These are phyloP conservation scores for Fusarium incarnatum DNA, from an alignment of 2,329 filamentous ascomycete species.

Conservation along the genomic window DNA sequence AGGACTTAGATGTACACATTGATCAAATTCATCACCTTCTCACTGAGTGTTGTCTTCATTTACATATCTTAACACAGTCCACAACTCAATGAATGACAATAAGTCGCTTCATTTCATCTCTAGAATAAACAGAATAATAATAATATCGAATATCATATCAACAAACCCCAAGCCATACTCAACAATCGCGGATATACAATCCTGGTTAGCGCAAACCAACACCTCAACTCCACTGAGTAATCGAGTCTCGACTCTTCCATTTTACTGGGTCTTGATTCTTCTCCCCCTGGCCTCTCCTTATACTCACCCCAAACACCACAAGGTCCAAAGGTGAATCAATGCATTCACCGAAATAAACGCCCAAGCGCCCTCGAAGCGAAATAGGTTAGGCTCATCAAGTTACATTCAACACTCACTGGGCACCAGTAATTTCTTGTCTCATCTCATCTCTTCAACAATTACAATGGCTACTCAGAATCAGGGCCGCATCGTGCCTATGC, in stretches of 20 bases:
- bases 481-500: slow-evolving; percentile 54
- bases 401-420: slow-evolving; percentile 21
- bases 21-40: too few species aligned
- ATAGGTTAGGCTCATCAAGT: slow-evolving; percentile 20
- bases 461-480: slow-evolving; percentile 30
- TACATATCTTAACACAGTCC: too few species aligned
- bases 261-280: neutral
- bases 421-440: slow-evolving; percentile 25
- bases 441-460: slow-evolving; percentile 20
- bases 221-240: neutral
- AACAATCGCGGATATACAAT: neutral
- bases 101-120: too few species aligned
- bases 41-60: too few species aligned
- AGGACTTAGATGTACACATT: too few species aligned
- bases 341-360: slow-evolving; percentile 23
- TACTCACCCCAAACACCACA: neutral
- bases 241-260: neutral
- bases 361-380: slow-evolving; percentile 26
- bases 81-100: too few species aligned
- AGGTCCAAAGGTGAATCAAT: slow-evolving; percentile 3
- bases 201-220: neutral
- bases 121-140: neutral
- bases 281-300: too few species aligned
- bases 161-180: neutral
- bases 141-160: neutral